A percentile compares a stretch with the other conserved stretches of the same genome.
These are phyloP conservation scores for Hemileccinum rubropunctum DNA, from an alignment of 768 basidiomycete species.

Conservation along the genomic window DNA sequence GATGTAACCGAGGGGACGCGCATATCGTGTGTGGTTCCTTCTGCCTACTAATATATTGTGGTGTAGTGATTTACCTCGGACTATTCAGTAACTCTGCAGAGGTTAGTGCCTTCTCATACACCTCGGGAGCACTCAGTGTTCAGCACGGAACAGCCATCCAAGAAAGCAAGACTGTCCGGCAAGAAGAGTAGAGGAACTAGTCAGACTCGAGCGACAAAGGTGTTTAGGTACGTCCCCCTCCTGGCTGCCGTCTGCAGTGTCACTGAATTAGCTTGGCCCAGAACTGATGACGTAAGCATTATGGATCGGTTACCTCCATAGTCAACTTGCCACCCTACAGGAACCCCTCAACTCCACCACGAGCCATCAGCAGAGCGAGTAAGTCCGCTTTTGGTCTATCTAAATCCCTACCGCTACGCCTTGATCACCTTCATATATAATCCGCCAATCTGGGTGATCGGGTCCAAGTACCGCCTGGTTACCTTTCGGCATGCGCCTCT, in stretches of 20 bases:
- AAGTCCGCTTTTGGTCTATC: constrained; percentile 27
- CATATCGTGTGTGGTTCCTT: constrained; percentile 25
- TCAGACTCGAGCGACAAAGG: constrained; percentile 19
- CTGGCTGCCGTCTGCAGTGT: background rate
- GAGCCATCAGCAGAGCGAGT: constrained; percentile 25
- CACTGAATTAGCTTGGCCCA: constrained; percentile 6
- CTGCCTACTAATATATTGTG: background rate
- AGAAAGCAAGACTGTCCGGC: constrained; percentile 39
- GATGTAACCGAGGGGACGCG: constrained; percentile 6
- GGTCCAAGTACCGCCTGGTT: constrained; percentile 24
- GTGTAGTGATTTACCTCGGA: constrained; percentile 14
- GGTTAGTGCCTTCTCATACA: constrained; percentile 23
- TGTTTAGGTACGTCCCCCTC: constrained; percentile 9
- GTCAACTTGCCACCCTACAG: constrained; percentile 18
- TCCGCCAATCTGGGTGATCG: constrained; percentile 20
- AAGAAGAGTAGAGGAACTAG: constrained; percentile 16
- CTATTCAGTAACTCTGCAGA: constrained; percentile 17
- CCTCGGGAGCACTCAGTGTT: background rate
- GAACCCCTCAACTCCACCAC: constrained; percentile 25
- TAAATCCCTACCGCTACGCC: constrained; percentile 10
- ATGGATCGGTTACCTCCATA: constrained; percentile 16
- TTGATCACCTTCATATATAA: constrained; percentile 11
- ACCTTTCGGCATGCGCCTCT: constrained; percentile 54
- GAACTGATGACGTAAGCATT: constrained; percentile 33
- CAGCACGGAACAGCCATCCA: constrained; percentile 31